These are phyloP conservation scores for Trypanosoma vivax DNA, from an alignment of 208 protist species.

Conservation along the genomic window DNA sequence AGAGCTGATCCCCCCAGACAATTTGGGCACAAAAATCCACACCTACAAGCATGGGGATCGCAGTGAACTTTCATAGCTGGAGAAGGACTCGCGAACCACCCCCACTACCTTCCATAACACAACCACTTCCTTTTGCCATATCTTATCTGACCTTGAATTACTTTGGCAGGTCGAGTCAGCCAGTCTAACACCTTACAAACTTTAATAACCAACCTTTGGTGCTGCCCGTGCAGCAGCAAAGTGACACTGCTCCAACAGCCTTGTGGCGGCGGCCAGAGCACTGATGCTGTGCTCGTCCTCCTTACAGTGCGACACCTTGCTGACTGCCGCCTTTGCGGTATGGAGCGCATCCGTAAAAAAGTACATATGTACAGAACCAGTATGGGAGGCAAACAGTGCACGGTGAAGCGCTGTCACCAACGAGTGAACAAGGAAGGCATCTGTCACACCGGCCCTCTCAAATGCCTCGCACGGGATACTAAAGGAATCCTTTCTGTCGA, in stretches of 20 bases:
- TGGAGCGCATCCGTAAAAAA: conserved; percentile 32
- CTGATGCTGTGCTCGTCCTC: conserved; percentile 10
- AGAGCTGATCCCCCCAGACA: no score
- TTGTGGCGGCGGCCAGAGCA: conserved; percentile 13
- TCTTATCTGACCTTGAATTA: not conserved
- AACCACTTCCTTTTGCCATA: not conserved
- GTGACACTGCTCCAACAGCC: conserved; percentile 19
- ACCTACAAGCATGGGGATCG: no score
- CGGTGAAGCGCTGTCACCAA: conserved; percentile 43
- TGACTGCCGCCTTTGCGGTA: conserved; percentile 25
- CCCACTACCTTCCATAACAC: no score
- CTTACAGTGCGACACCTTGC: conserved; percentile 6
- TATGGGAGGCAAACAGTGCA: conserved; percentile 31
- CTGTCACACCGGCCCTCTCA: conserved; percentile 21
- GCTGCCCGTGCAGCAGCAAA: conserved; percentile 9
- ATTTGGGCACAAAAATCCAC: no score
- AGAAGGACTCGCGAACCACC: no score
- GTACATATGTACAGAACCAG: conserved; percentile 28
- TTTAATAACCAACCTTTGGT: conserved; percentile 15
- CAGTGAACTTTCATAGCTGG: no score
- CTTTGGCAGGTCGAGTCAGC: not conserved
- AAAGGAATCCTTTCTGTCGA: conserved; percentile 42
- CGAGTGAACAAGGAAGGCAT: conserved; percentile 50
- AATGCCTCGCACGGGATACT: conserved; percentile 28
- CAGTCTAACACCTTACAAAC: not conserved